Conservation (phyloP, 78 protist genomes). For the Dictyostelium intermedium region DNA sequence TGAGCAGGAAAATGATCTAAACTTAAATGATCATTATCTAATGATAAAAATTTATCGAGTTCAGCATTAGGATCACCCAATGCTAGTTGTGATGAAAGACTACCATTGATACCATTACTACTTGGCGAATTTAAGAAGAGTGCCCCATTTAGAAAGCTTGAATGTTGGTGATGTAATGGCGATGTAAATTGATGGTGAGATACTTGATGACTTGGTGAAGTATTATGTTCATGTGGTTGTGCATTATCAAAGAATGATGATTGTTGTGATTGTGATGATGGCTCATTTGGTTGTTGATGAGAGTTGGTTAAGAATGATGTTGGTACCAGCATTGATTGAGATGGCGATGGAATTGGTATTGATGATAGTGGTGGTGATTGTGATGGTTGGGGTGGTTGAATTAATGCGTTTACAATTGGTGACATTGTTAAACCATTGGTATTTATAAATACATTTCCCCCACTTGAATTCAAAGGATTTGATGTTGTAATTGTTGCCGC, state of each 20-base stretch:
- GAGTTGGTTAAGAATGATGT: neutral
- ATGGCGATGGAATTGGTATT: neutral
- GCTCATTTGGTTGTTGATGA: neutral
- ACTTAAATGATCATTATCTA: neutral
- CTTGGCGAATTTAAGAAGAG: neutral
- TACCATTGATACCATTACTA: neutral
- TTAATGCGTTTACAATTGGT: neutral
- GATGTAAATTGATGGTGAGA: neutral
- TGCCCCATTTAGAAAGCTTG: neutral
- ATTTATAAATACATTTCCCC: neutral
- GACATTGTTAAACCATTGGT: neutral
- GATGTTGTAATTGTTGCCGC: neutral
- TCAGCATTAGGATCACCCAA: neutral
- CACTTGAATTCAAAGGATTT: constrained; percentile 1
- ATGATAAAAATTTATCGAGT: neutral
- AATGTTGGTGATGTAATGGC: neutral
- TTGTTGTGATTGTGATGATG: neutral
- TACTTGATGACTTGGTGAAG: neutral
- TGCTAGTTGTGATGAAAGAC: neutral
- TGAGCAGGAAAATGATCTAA: constrained; percentile 9
- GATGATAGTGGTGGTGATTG: neutral
- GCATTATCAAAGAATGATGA: neutral
- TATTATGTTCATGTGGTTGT: neutral
- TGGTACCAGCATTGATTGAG: neutral
- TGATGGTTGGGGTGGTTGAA: neutral